Evolutionary conservation across 2,329 filamentous ascomycete genomes (phyloP), one percentile per base, ranked within the genome.

Genomic region (Colletotrichum lini): DNA sequence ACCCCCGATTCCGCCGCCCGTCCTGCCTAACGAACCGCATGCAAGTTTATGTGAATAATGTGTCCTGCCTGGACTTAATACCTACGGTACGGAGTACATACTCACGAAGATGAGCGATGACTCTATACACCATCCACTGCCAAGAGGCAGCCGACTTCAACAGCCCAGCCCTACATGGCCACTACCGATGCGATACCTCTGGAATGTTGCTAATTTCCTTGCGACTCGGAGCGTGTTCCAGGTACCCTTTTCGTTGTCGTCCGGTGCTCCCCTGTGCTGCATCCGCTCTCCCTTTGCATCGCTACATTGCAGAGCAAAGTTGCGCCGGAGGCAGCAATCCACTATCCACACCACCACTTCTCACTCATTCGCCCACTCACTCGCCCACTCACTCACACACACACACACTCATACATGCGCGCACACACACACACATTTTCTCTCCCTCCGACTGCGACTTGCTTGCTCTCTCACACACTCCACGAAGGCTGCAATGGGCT

Each of bases 181-280:
- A 54, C 58, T 72, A 72, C 69, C 53, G 52, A 68, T 52, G 40
- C 40, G 42, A 49, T 72, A 72, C 70, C 42, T 72, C 6, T 49
- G 67, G 60, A 70, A 72, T 72, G 69, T 21, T 63, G 53, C 38
- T 54, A 68, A 72, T 69, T 65, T 72, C 65, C 67, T 54, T 54
- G 45, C 58, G 53, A 45, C 58, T 42, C 58, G 45, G 53, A 59
- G 58, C 52, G 38, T 68, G 57, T 69, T 49, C 63, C 52, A 62
- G 30, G 64, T 71, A 67, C 49, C 68, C 21, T 53, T 45, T 40
- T 47, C 69, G 69, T 72, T 72, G 58, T 59, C 40, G n/a, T 47
- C 45, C 23, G 23, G 65, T 72, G 56, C 49, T 52, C 65, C 38
- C 54, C 56, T 66, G 42, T 49, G 35, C 62, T 59, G 61, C 69